A percentile compares a stretch with the other conserved stretches of the same genome.
Evolutionary conservation across 805 yeast species (phyloP).

Genomic region (Yarrowia sp.): DNA sequence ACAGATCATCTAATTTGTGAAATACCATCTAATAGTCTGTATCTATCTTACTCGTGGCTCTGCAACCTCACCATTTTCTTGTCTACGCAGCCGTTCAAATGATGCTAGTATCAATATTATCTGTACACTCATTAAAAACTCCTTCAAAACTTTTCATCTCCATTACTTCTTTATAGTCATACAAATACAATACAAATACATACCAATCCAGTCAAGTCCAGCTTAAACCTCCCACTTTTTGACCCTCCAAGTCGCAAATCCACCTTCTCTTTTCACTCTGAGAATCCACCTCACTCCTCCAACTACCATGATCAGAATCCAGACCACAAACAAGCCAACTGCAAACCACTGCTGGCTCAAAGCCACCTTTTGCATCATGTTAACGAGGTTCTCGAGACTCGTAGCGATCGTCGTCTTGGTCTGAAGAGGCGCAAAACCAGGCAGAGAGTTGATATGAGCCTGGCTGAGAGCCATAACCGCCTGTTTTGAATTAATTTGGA

Average conservation of each 20-base stretch:
- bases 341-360: slow-evolving; percentile 7
- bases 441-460: background rate
- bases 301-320: background rate
- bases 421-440: slow-evolving; percentile 7
- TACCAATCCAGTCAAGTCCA: background rate
- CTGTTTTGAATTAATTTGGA: background rate
- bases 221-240: background rate
- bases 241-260: background rate
- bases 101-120: too few relatives aligned
- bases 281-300: background rate
- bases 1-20: too few relatives aligned
- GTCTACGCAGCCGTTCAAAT: too few relatives aligned
- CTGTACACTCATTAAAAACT: too few relatives aligned
- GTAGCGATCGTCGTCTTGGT: slow-evolving; percentile 1
- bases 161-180: background rate
- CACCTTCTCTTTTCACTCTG: background rate
- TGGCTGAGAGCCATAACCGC: background rate
- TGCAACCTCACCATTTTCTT: background rate
- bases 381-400: slow-evolving; percentile 3
- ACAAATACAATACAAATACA: background rate
- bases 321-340: background rate
- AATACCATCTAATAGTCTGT: too few relatives aligned
- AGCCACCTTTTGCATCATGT: slow-evolving; percentile 4
- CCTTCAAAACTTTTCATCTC: too few relatives aligned
- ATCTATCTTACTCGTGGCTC: too few relatives aligned